A percentile compares a stretch with the other conserved stretches of the same genome.
Conservation (phyloP, 768 basidiomycete species). For the Antrodiella citrinella region DNA sequence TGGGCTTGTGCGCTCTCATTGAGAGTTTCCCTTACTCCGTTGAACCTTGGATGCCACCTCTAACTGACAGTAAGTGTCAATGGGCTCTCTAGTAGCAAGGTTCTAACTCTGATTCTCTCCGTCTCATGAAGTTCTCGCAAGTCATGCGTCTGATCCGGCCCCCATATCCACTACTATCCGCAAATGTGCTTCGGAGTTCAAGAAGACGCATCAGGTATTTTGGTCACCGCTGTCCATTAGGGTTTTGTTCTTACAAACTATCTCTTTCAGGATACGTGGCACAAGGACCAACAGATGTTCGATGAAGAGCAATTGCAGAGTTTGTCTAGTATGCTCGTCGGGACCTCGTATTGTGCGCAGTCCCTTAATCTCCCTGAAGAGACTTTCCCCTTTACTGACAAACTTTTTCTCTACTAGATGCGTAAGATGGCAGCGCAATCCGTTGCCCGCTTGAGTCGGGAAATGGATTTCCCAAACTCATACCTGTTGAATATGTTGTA, state of each 20-base stretch:
- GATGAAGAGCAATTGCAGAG: constrained; percentile 86
- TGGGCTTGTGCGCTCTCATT: constrained; percentile 41
- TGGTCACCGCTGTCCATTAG: constrained; percentile 20
- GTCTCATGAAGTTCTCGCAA: constrained; percentile 51
- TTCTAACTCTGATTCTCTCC: no score
- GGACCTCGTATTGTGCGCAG: constrained; percentile 83
- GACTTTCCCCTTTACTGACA: no score
- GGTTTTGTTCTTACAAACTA: not conserved
- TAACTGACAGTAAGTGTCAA: constrained; percentile 56
- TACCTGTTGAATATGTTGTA: no score
- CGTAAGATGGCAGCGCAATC: no score
- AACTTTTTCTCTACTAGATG: no score
- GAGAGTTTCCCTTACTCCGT: constrained; percentile 54
- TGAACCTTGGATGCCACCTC: constrained; percentile 46
- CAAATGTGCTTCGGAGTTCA: constrained; percentile 78
- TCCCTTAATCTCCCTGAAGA: no score
- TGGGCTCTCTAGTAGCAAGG: not conserved
- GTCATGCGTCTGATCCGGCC: constrained; percentile 76
- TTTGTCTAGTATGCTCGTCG: constrained; percentile 82
- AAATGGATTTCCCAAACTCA: no score
- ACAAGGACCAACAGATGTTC: constrained; percentile 79
- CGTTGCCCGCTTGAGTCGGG: no score
- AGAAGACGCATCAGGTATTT: constrained; percentile 38
- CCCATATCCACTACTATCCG: constrained; percentile 89
- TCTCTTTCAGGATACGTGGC: constrained; percentile 73